A percentile compares a stretch with the other conserved stretches of the same genome.
Conservation (phyloP, 305 asterid species). For the Ruellia speciosa region DNA sequence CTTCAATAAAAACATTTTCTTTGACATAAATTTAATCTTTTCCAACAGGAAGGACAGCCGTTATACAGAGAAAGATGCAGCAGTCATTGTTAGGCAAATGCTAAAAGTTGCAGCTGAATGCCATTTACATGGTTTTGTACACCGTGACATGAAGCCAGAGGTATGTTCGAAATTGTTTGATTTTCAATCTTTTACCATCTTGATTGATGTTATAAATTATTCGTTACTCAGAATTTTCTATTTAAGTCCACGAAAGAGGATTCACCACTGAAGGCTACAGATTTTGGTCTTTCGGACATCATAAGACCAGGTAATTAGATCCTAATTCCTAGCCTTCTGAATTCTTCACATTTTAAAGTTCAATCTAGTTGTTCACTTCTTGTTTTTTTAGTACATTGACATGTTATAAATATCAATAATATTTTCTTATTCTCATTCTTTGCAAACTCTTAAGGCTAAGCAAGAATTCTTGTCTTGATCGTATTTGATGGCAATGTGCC, state of each 20-base stretch:
- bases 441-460: too few species aligned
- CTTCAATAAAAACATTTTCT: neutral
- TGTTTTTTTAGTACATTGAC: neutral
- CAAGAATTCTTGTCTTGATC: too few species aligned
- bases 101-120: constrained; percentile 97
- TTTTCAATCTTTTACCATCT: constrained; percentile 11
- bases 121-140: constrained; percentile 96
- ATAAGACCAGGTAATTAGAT: constrained; percentile 62
- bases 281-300: constrained; percentile 82
- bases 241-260: constrained; percentile 79
- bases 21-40: constrained; percentile 2
- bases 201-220: constrained; percentile 24
- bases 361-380: neutral
- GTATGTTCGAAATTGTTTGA: constrained; percentile 25
- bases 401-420: too few species aligned
- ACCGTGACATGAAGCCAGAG: constrained; percentile 99
- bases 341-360: neutral
- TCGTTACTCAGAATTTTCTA: constrained; percentile 70
- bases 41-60: constrained; percentile 85
- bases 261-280: constrained; percentile 71
- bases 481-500: too few species aligned
- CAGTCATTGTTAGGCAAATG: constrained; percentile 88
- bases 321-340: neutral
- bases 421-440: too few species aligned
- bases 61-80: constrained; percentile 96